Percentiles rank a stretch among this genome's conserved stretches.
These are phyloP conservation scores for Lyophyllum atratum DNA, from an alignment of 768 basidiomycete species.

Conservation along the genomic window DNA sequence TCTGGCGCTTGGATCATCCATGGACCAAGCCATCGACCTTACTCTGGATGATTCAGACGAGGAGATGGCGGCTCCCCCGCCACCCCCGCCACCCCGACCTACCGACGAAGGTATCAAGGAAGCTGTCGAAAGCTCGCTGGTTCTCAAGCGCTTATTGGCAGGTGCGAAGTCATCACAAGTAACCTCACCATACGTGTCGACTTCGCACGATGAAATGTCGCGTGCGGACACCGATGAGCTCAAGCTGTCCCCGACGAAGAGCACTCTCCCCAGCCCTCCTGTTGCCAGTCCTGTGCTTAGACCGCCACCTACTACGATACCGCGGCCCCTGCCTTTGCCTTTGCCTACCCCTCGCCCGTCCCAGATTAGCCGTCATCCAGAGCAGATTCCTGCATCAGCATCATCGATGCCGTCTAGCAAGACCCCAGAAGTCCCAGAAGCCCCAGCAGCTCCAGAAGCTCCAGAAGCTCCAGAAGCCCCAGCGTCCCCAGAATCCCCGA, in stretches of 20 bases:
- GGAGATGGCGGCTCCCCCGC: neutral
- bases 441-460: neutral
- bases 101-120: constrained; percentile 1
- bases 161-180: neutral
- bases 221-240: neutral
- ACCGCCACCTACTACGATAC: neutral
- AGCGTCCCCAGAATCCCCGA: no score
- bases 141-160: neutral
- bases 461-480: no score
- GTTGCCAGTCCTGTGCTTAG: neutral
- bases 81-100: no score
- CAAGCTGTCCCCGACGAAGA: neutral
- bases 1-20: neutral
- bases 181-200: neutral
- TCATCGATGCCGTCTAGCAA: neutral
- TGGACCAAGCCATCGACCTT: constrained; percentile 6
- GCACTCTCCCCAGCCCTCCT: neutral
- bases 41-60: constrained; percentile 9
- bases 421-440: neutral
- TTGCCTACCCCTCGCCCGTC: neutral
- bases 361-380: neutral
- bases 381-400: neutral
- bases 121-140: constrained; percentile 4
- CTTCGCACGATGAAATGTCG: neutral
- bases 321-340: neutral